Conservation (phyloP, 2,329 filamentous ascomycete species). For the Fusarium sp. region DNA sequence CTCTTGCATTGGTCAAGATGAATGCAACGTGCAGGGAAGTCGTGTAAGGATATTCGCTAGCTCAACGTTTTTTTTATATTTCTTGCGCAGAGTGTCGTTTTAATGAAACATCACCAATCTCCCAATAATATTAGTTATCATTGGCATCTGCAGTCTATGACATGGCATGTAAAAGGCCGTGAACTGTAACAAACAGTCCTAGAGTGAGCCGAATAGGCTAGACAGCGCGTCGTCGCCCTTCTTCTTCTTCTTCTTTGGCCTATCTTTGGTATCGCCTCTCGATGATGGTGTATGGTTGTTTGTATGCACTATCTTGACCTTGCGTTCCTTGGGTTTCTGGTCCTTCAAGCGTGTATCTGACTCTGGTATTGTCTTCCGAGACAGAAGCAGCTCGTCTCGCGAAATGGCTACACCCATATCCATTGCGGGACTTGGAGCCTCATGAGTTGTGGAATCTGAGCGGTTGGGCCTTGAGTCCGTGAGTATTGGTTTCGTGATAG, state of each 20-base stretch:
- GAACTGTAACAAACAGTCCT: not conserved
- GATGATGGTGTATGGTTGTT: conserved; percentile 44
- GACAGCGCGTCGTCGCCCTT: conserved; percentile 76
- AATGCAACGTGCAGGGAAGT: conserved; percentile 23
- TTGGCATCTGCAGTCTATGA: not conserved
- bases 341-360: conserved; percentile 8
- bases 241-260: conserved; percentile 68
- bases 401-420: conserved; percentile 51
- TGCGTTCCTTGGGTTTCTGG: conserved; percentile 1
- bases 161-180: not conserved
- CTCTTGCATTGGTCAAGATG: conserved; percentile 46
- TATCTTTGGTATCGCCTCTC: conserved; percentile 54
- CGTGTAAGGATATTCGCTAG: conserved; percentile 19
- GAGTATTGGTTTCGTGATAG: not conserved
- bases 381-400: conserved; percentile 35
- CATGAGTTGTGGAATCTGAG: not conserved
- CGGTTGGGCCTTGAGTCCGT: not conserved
- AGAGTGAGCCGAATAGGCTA: conserved; percentile 74
- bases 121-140: not conserved
- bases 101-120: conserved; percentile 46
- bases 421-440: conserved; percentile 2
- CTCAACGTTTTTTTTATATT: conserved; percentile 34
- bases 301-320: conserved; percentile 12
- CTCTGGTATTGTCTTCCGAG: conserved; percentile 16
- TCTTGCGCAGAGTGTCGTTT: conserved; percentile 45